Evolutionary conservation across 192 early-diverging fungal genomes (phyloP), one percentile per base, ranked within the genome.

Genomic region (Dissophora ornata): DNA sequence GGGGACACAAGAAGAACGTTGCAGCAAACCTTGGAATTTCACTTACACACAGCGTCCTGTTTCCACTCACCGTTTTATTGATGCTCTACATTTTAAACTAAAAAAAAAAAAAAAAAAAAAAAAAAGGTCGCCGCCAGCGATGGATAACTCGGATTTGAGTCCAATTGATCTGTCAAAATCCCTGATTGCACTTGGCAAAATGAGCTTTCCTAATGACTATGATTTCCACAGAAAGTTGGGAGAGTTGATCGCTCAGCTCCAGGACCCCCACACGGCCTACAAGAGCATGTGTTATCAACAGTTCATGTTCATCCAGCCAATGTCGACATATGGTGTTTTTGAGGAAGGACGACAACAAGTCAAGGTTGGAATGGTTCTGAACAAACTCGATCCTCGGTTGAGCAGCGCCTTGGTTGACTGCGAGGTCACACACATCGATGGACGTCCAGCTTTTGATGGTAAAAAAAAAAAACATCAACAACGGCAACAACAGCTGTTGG

Each of bases 361-460:
- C 40, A 67, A 67, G 29, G 58, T 77, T 2, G 71, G 63, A 10
- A 60, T 62, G 9, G 44, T 66, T 15, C 60, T 80, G 18, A 66
- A 64, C 51, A 58, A 62, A 32, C 34, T 66, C 2, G 69, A 69
- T 47, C 15, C 53, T 4, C 64, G 62, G 1, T 46, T 71, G 30
- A 32, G 12, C 7, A 69, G 18, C 5, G 52, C n/a, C 12, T 28
- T 71, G 16, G 52, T 62, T 11, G 80, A 78, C 33, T 75, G 71
- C 28, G 80, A 81, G 24, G 80, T 81, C 45, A 70, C 65, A 4
- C 61, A 64, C 19, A 78, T 81, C 47, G 67, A 81, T 62, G 66
- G 50, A 22, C 61, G 29, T 0, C 73, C 80, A 13, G 80, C 73
- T 11, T 67, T 78, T 41, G 54, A 78, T 18, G 56, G 73, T 66